These are phyloP conservation scores for Hericium rajendrae DNA, from an alignment of 768 basidiomycete species.

Conservation along the genomic window DNA sequence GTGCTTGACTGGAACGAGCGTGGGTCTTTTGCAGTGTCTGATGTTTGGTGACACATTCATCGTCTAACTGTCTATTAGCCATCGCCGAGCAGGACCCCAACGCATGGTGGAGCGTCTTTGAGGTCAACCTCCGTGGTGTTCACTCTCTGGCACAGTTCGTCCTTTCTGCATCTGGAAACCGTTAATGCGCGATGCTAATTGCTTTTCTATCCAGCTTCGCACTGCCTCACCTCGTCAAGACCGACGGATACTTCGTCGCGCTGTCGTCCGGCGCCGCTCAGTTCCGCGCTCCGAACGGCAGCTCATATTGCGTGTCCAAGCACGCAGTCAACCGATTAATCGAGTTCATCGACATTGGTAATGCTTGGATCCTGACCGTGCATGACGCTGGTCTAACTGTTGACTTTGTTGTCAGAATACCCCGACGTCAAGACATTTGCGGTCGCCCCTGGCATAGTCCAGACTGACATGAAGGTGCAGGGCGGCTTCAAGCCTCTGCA, in stretches of 20 bases:
- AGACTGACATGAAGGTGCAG: neutral
- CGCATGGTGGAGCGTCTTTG: conserved; percentile 6
- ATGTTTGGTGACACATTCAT: neutral
- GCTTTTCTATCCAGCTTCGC: neutral
- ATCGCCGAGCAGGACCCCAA: conserved; percentile 1
- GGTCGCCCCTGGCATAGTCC: neutral
- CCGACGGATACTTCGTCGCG: conserved; percentile 1
- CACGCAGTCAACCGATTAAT: conserved; percentile 1
- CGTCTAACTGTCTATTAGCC: neutral
- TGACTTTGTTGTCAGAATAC: neutral
- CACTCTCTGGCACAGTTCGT: conserved; percentile 6
- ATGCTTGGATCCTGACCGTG: conserved; percentile 14
- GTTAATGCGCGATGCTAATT: neutral
- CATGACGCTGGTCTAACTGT: neutral
- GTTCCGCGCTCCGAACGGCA: neutral
- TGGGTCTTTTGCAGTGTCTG: neutral
- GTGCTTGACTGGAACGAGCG: neutral
- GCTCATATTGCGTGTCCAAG: conserved; percentile 7
- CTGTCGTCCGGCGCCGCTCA: neutral
- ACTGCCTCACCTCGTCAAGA: conserved; percentile 3
- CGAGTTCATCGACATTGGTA: conserved; percentile 5
- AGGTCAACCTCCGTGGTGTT: conserved; percentile 6
- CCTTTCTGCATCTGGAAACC: neutral
- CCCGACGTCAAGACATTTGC: neutral
- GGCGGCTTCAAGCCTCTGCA: neutral